A percentile compares a stretch with the other conserved stretches of the same genome.
These are phyloP conservation scores for Aspergillus candidus DNA, from an alignment of 2,329 filamentous ascomycete genomes.

Conservation along the genomic window DNA sequence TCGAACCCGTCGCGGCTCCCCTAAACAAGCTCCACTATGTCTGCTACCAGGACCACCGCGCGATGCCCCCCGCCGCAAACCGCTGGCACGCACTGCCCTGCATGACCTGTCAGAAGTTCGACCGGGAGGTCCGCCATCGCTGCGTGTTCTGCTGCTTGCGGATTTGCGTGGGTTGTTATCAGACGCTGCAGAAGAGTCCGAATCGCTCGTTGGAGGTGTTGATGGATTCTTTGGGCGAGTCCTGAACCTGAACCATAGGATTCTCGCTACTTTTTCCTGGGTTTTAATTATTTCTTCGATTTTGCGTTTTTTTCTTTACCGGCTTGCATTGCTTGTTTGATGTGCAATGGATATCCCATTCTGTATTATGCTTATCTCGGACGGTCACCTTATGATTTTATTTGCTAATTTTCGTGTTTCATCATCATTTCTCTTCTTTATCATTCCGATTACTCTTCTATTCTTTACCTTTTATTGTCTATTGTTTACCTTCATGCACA, in stretches of 20 bases:
- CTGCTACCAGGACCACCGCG: conserved; percentile 37
- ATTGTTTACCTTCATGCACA: too few species aligned
- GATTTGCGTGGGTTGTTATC: conserved; percentile 33
- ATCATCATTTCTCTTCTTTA: too few species aligned
- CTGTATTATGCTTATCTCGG: too few species aligned
- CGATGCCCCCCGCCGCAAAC: conserved; percentile 33
- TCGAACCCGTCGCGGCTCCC: conserved; percentile 29
- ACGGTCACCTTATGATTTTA: too few species aligned
- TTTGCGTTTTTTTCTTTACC: conserved; percentile 2
- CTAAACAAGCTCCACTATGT: conserved; percentile 32
- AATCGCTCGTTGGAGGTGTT: conserved; percentile 29
- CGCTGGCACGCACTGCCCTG: conserved; percentile 37
- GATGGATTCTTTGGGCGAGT: conserved; percentile 16
- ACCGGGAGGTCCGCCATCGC: conserved; percentile 32
- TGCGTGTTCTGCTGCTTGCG: conserved; percentile 40
- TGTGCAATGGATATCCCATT: too few species aligned
- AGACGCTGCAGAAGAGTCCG: conserved; percentile 27
- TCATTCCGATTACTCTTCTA: too few species aligned
- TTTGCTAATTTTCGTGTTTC: too few species aligned
- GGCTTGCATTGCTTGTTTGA: not conserved
- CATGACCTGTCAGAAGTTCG: conserved; percentile 38
- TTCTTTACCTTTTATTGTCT: too few species aligned
- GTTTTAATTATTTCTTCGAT: conserved; percentile 1
- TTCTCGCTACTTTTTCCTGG: conserved; percentile 2
- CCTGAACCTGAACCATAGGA: conserved; percentile 1